phyloP scores from a whole-genome alignment of 805 yeast species.

The Suhomyces xylopsoci region DNA sequence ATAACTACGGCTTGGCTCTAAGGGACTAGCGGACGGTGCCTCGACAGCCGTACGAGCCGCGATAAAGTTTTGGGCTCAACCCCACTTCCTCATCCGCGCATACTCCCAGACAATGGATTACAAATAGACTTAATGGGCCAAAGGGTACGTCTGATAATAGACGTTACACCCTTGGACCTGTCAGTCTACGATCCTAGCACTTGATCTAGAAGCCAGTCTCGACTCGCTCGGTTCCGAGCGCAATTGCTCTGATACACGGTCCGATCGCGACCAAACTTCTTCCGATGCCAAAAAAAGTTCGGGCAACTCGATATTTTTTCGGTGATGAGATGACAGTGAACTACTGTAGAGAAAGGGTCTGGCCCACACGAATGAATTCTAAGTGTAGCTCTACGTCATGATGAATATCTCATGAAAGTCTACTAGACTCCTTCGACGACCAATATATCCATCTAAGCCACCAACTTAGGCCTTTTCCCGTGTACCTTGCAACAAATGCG shows the following conservation, averaged over 20 bases:
- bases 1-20: no score
- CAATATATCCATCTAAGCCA: no score
- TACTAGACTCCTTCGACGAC: no score
- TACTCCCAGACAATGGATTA: background rate
- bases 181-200: background rate
- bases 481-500: background rate
- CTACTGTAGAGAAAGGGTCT: background rate
- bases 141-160: background rate
- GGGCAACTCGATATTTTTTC: background rate
- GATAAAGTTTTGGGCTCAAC: background rate
- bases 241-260: background rate
- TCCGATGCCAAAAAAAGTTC: background rate
- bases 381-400: background rate
- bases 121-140: background rate
- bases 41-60: background rate
- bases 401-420: no score
- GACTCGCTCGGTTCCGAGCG: background rate
- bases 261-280: background rate
- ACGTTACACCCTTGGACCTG: background rate
- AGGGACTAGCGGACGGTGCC: no score
- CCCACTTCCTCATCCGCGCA: background rate
- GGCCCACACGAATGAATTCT: background rate
- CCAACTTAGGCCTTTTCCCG: no score
- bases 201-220: background rate
- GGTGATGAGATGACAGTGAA: background rate